These are phyloP conservation scores for Toxicodendron radicans DNA, from an alignment of 345 rosid genomes.

Conservation along the genomic window DNA sequence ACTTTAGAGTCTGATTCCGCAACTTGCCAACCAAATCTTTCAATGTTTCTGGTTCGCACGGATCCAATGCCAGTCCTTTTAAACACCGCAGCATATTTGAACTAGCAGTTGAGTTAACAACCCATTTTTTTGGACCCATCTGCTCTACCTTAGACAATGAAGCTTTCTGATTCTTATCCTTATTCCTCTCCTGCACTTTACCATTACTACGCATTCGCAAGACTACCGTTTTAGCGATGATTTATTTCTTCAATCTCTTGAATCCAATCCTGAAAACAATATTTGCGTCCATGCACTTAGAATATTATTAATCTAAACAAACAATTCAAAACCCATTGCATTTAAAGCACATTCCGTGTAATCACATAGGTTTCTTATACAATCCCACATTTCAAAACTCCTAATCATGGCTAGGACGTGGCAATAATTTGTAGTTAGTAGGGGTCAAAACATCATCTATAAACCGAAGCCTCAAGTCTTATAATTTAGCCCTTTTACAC, in stretches of 20 bases:
- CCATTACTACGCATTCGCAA: not conserved
- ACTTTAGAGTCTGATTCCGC: constrained; percentile 11
- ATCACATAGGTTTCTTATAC: not conserved
- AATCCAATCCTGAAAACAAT: constrained; percentile 2
- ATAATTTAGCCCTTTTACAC: too few relatives aligned
- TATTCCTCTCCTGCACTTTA: constrained; percentile 1
- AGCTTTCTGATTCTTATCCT: constrained; percentile 10
- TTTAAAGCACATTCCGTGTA: not conserved
- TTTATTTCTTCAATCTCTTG: not conserved
- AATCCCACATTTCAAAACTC: too few relatives aligned
- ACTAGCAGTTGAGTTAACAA: not conserved
- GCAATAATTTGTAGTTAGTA: too few relatives aligned
- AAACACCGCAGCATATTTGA: constrained; percentile 19
- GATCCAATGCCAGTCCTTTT: constrained; percentile 28
- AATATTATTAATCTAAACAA: not conserved
- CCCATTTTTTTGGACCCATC: not conserved
- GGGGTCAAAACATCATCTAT: too few relatives aligned
- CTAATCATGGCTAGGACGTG: too few relatives aligned
- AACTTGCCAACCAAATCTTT: not conserved
- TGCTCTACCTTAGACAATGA: not conserved
- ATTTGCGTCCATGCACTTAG: too few relatives aligned
- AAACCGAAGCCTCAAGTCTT: too few relatives aligned
- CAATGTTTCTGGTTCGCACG: not conserved
- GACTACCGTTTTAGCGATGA: constrained; percentile 9
- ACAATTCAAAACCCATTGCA: constrained; percentile 1